Conservation (phyloP, 495 filamentous ascomycete genomes). For the Clavariopsis aquatica region DNA sequence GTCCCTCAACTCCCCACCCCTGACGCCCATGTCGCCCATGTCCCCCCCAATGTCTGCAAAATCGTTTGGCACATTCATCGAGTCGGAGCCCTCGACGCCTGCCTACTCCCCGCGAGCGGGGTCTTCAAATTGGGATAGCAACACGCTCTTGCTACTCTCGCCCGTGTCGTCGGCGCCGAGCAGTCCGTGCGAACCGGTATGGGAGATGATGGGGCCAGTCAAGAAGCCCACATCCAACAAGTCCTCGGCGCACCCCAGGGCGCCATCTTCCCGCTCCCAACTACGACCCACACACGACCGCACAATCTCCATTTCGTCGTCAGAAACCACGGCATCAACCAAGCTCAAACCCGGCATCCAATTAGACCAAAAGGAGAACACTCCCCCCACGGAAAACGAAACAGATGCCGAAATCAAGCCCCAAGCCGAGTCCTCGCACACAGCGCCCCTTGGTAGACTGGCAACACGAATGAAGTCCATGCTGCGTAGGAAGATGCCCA, state of each 20-base stretch:
- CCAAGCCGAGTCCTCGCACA: background rate
- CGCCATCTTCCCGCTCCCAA: no score
- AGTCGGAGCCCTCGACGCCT: slow-evolving; percentile 31
- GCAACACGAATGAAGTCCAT: slow-evolving; percentile 21
- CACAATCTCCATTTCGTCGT: no score
- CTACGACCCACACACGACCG: no score
- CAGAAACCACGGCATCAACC: no score
- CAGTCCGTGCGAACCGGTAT: slow-evolving; percentile 17
- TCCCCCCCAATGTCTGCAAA: slow-evolving; percentile 34
- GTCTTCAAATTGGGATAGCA: slow-evolving; percentile 20
- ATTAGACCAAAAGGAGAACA: slow-evolving; percentile 5
- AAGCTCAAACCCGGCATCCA: no score
- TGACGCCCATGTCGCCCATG: slow-evolving; percentile 9
- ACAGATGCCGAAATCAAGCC: slow-evolving; percentile 3
- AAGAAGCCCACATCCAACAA: no score
- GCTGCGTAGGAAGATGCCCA: slow-evolving; percentile 12
- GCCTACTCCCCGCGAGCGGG: slow-evolving; percentile 21
- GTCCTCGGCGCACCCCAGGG: no score
- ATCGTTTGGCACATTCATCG: slow-evolving; percentile 34
- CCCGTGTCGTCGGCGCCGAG: slow-evolving; percentile 1
- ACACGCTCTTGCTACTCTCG: slow-evolving; percentile 21
- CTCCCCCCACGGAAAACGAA: background rate
- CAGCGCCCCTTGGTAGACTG: slow-evolving; percentile 15
- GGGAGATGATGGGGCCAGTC: slow-evolving; percentile 16
- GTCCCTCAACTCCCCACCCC: background rate